Percentiles rank a stretch among this genome's conserved stretches.
Conservation (phyloP, 2,329 filamentous ascomycete species). For the Neonectria coccinea region DNA sequence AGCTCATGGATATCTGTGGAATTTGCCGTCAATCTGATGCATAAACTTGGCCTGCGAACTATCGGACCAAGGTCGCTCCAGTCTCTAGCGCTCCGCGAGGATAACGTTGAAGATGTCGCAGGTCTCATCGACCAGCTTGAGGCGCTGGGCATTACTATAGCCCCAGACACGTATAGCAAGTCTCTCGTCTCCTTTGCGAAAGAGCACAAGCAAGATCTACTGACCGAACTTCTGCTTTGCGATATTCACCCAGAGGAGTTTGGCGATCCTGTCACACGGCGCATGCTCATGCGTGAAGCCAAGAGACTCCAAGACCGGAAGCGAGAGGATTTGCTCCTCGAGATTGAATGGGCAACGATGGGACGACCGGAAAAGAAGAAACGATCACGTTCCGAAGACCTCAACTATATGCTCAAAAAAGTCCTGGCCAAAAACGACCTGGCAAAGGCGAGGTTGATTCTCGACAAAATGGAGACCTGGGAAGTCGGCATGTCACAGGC, state of each 20-base stretch:
- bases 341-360: conserved; percentile 49
- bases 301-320: conserved; percentile 51
- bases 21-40: conserved; percentile 75
- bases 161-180: conserved; percentile 72
- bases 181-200: conserved; percentile 73
- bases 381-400: conserved; percentile 36
- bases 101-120: conserved; percentile 66
- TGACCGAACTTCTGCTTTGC: conserved; percentile 59
- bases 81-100: conserved; percentile 77
- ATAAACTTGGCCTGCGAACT: conserved; percentile 75
- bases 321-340: conserved; percentile 58
- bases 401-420: conserved; percentile 40
- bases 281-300: conserved; percentile 52
- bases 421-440: conserved; percentile 29
- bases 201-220: conserved; percentile 63
- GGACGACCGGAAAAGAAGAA: conserved; percentile 27
- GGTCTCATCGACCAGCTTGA: conserved; percentile 71
- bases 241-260: conserved; percentile 69
- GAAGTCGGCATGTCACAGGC: conserved; percentile 45
- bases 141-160: conserved; percentile 71
- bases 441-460: conserved; percentile 41
- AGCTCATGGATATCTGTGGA: conserved; percentile 77
- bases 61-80: conserved; percentile 84
- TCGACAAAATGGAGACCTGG: conserved; percentile 51
- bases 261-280: conserved; percentile 58